Base-by-base conservation (phyloP, 192 early-diverging fungal species). In the Coemansia javaensis region DNA sequence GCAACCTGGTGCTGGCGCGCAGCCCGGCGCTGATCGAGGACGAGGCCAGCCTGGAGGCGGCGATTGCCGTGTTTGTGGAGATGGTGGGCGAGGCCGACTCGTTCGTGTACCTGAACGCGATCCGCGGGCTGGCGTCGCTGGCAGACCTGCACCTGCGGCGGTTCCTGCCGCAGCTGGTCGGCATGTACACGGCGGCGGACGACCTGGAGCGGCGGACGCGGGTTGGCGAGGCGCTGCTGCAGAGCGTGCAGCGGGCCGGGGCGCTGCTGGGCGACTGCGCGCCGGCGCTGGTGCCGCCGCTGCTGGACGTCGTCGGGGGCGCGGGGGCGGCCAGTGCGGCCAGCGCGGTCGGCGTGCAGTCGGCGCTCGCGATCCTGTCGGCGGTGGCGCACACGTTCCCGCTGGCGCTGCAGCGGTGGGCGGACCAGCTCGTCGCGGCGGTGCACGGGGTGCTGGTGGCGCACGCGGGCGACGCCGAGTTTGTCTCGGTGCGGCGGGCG, bases 91-190 rank as follows among this genome's bases (percentile, higher is more conserved):
- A 89, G 36, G 78, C 83, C 9, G 94, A 98, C 43, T 90, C 89
- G 55, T 97, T 88, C 58, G 83, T 95, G 24, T 92, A 98, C 48
- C 78, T 98, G 25, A 95, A 95, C 66, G 90, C 93, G 7, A 80
- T 98, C 45, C 88, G 89, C 45, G 90, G 91, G 2, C 74, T 94
- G 9, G 75, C 88, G 5, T 78, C 91, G 1, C 57, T 95, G 20
- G 86, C 90, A 0, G 94, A 98, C 54, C 74, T 79, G 14, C 83
- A 92, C 46, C 88, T 89, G 12, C 59, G 76, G 25, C 55, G 61
- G 31, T 87, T 88, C 41, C 76, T 98, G 35, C 54, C 56, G 20
- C 79, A 78, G 40, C 76, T 98, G 17, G 75, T 84, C 15, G 33
- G 32, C 9, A 80, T 90, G 41, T 98, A 98, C 65, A 43, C 58